Percentiles rank a stretch among this genome's conserved stretches.
Conservation (phyloP, 768 basidiomycete species). For the Lactarius akahatsu region DNA sequence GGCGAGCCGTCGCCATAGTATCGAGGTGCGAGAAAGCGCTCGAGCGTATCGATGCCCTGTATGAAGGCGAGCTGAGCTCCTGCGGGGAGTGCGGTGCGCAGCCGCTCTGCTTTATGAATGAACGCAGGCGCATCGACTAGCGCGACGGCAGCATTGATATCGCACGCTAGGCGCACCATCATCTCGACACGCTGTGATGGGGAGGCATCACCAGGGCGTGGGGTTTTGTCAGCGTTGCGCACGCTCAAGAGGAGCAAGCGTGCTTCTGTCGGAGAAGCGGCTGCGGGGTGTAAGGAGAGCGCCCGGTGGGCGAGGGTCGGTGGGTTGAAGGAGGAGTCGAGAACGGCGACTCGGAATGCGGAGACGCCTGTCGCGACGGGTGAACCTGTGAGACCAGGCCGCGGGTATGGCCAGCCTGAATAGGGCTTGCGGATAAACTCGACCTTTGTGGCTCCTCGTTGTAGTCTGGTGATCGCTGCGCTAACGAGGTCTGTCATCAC, state of each 20-base stretch:
- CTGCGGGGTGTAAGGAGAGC: conserved; percentile 46
- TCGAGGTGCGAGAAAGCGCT: conserved; percentile 69
- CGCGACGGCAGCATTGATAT: conserved; percentile 64
- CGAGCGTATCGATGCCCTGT: conserved; percentile 82
- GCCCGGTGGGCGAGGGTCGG: conserved; percentile 84
- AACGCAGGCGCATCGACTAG: conserved; percentile 88
- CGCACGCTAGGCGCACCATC: conserved; percentile 69
- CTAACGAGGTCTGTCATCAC: conserved; percentile 15
- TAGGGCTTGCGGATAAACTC: conserved; percentile 66
- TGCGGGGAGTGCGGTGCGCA: conserved; percentile 51
- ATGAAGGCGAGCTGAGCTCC: conserved; percentile 63
- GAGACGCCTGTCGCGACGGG: conserved; percentile 16
- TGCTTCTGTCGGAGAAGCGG: conserved; percentile 54
- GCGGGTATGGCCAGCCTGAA: conserved; percentile 61
- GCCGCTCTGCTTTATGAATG: conserved; percentile 68
- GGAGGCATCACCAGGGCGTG: conserved; percentile 69
- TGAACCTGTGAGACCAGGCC: conserved; percentile 22
- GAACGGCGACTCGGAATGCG: conserved; percentile 58
- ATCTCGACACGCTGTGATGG: conserved; percentile 81
- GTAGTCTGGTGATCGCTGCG: conserved; percentile 39
- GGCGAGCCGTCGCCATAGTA: conserved; percentile 57
- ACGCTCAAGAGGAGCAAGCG: conserved; percentile 79
- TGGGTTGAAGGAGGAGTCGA: conserved; percentile 94
- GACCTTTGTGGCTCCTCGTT: conserved; percentile 46
- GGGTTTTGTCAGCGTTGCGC: conserved; percentile 80